Base-by-base conservation (phyloP, 495 filamentous ascomycete species). In the Hypoxylon perforatum region DNA sequence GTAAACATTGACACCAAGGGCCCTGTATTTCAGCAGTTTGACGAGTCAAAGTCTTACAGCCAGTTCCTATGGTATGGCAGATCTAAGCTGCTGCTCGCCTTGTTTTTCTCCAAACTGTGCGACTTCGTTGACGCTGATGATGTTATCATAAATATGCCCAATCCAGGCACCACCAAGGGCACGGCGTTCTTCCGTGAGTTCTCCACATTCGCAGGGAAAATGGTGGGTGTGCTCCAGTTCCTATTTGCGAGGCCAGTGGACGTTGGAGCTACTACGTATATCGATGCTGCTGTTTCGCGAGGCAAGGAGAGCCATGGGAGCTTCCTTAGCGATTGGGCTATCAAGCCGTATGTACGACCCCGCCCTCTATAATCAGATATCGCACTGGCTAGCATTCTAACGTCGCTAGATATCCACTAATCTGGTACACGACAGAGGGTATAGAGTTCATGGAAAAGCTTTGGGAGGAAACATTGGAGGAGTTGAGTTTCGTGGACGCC, bases 91-190 rank as follows among this genome's bases (percentile, higher is more conserved):
- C 75, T 84, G 0, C 59, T 54, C 4, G 60, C 73, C 12, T 55
- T 81, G 11, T 79, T 79, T 49, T 38, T 81, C 12, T 63, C 48
- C 25, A 78, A 77, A 19, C 70, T 82, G 1, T 67, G 65, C 18
- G 67, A 77, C 10, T 62, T 66, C 42, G 73, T 81, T 14, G 64
- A 42, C 8, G 33, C 69, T 56, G 61, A 77, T 8, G 77, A 82
- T 23, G 77, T 80, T 4, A 62, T 82, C 30, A 54, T 84, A 9
- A 82, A 82, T 54, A 35, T 77, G 7, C 71, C 75, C 0, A 75
- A 82, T 38, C 79, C 80, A 0, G 80, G 77, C 7, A 63, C 75
- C 41, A 65, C 53, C 9, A 74, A 71, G 38, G 79, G 78, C 10
- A 82, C 78, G 22, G 11, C 14, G 9, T 15, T 21, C 28, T 38